A percentile compares a stretch with the other conserved stretches of the same genome.
Conservation (phyloP, 2,329 filamentous ascomycete genomes). For the Septoria petroselini region DNA sequence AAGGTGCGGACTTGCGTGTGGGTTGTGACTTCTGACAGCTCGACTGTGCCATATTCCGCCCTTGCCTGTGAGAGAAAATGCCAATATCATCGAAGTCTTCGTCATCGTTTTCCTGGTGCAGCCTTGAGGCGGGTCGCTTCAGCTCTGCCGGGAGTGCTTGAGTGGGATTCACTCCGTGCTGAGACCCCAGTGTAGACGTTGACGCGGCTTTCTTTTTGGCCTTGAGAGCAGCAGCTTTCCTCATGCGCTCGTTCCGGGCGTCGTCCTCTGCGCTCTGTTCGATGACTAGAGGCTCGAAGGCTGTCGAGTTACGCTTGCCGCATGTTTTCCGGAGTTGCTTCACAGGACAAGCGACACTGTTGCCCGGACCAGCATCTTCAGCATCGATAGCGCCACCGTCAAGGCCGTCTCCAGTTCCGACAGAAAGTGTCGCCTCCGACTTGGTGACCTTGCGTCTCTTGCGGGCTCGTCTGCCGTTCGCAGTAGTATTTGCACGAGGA, state of each 20-base stretch:
- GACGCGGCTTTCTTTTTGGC: slow-evolving; percentile 5
- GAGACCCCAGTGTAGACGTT: neutral
- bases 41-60: neutral
- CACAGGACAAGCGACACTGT: neutral
- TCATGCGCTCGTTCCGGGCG: slow-evolving; percentile 5
- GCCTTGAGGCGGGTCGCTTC: neutral
- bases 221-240: neutral
- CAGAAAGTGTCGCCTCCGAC: neutral
- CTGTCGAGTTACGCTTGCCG: neutral
- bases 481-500: neutral
- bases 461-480: neutral
- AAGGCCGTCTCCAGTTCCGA: slow-evolving; percentile 6
- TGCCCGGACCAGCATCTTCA: neutral
- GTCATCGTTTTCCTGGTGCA: neutral
- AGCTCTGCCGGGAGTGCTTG: neutral
- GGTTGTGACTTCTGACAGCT: neutral
- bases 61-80: neutral
- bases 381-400: slow-evolving; percentile 4
- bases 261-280: slow-evolving; percentile 4
- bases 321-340: neutral
- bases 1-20: slow-evolving; percentile 6
- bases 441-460: neutral
- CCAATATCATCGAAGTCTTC: slow-evolving; percentile 3
- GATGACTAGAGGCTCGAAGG: neutral
- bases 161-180: neutral